These are phyloP conservation scores for Talaromyces verruculosus DNA, from an alignment of 2,329 filamentous ascomycete genomes.

Conservation along the genomic window DNA sequence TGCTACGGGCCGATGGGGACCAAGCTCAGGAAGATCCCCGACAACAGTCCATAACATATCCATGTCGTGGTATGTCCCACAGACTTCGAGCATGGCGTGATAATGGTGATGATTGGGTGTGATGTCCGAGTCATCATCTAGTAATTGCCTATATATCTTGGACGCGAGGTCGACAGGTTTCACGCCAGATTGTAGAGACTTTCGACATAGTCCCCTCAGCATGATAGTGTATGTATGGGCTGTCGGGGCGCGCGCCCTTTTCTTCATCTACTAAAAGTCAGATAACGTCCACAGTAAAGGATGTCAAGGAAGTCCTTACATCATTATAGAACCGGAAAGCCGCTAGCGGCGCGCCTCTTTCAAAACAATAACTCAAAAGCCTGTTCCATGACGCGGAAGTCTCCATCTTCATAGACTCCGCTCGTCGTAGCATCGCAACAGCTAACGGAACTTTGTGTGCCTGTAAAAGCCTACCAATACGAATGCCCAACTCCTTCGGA, in stretches of 20 bases:
- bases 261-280: slow-evolving; percentile 74
- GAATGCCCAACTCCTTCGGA: slow-evolving; percentile 68
- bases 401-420: slow-evolving; percentile 61
- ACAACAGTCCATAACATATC: slow-evolving; percentile 78
- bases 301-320: slow-evolving; percentile 45
- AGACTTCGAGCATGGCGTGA: slow-evolving; percentile 85
- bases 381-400: slow-evolving; percentile 85
- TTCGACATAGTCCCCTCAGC: slow-evolving; percentile 69
- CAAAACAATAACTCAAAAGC: slow-evolving; percentile 70
- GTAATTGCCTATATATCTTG: slow-evolving; percentile 74
- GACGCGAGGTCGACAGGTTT: slow-evolving; percentile 67
- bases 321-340: slow-evolving; percentile 89
- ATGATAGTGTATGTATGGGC: slow-evolving; percentile 80
- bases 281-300: not conserved
- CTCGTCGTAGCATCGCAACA: slow-evolving; percentile 64
- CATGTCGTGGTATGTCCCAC: slow-evolving; percentile 70
- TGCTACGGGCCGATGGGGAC: slow-evolving; percentile 63
- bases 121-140: slow-evolving; percentile 61
- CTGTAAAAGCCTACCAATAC: slow-evolving; percentile 62
- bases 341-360: slow-evolving; percentile 57
- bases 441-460: slow-evolving; percentile 66
- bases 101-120: slow-evolving; percentile 77
- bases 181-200: slow-evolving; percentile 52
- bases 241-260: slow-evolving; percentile 77
- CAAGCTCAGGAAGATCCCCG: slow-evolving; percentile 66